Conservation (phyloP, 2,329 filamentous ascomycete genomes). For the Neofusicoccum laricinum region DNA sequence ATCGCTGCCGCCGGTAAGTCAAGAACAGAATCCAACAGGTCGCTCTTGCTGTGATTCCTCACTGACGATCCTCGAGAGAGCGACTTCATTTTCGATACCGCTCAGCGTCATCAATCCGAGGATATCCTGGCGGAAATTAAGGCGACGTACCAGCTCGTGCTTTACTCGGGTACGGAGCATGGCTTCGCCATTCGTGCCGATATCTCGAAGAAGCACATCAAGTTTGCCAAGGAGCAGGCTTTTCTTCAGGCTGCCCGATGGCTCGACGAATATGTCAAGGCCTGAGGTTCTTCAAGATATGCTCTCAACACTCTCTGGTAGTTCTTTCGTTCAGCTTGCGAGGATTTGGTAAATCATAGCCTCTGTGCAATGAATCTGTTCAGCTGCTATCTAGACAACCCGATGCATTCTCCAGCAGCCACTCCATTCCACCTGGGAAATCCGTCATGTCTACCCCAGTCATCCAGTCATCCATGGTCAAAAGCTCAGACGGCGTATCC, state of each 20-base stretch:
- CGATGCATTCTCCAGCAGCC: too few relatives aligned
- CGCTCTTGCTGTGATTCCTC: not conserved
- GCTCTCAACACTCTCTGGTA: too few relatives aligned
- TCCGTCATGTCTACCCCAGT: too few relatives aligned
- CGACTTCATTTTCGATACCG: slow-evolving; percentile 57
- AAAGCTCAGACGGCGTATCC: too few relatives aligned
- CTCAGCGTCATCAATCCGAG: slow-evolving; percentile 57
- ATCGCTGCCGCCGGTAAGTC: slow-evolving; percentile 59
- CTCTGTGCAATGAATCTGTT: too few relatives aligned
- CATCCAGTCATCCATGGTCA: too few relatives aligned
- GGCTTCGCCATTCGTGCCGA: slow-evolving; percentile 74
- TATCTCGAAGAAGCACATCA: slow-evolving; percentile 52
- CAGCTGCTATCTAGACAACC: too few relatives aligned
- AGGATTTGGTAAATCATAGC: too few relatives aligned
- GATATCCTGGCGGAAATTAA: slow-evolving; percentile 54
- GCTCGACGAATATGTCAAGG: slow-evolving; percentile 65
- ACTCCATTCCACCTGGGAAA: too few relatives aligned
- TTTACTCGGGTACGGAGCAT: slow-evolving; percentile 69
- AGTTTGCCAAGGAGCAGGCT: slow-evolving; percentile 76
- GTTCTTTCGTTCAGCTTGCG: too few relatives aligned
- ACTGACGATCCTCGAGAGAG: slow-evolving; percentile 42
- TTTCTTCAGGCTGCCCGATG: slow-evolving; percentile 74
- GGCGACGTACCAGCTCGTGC: slow-evolving; percentile 69
- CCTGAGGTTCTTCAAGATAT: not conserved
- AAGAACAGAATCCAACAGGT: too few relatives aligned